Evolutionary conservation across 73 alveolate species (phyloP).

Genomic region (Paramecium tetraurelia): DNA sequence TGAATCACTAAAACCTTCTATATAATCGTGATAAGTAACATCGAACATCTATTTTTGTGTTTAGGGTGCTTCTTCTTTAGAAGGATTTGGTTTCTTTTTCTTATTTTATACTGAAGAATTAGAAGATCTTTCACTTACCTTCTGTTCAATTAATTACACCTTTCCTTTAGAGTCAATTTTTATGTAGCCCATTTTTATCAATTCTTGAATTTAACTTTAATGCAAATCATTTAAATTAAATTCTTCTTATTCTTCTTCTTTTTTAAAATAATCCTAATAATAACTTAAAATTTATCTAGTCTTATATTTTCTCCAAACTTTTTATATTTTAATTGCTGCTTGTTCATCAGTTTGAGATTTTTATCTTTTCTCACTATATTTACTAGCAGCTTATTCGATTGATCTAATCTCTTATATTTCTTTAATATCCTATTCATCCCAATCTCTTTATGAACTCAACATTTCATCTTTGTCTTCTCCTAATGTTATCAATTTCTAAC

Average conservation of each 20-base stretch:
- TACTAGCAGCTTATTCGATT: constrained; percentile 47
- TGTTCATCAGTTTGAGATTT: constrained; percentile 23
- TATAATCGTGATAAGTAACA: constrained; percentile 19
- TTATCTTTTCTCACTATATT: constrained; percentile 28
- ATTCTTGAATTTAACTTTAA: constrained; percentile 1
- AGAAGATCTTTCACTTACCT: neutral
- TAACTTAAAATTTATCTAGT: constrained; percentile 23
- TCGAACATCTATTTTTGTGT: neutral
- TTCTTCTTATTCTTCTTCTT: constrained; percentile 29
- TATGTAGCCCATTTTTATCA: constrained; percentile 30
- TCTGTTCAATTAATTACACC: neutral
- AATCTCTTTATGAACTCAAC: constrained; percentile 28
- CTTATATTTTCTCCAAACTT: constrained; percentile 42
- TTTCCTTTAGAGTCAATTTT: neutral
- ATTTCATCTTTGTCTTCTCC: constrained; percentile 31
- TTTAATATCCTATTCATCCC: constrained; percentile 42
- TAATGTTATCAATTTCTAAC: neutral
- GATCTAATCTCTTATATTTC: constrained; percentile 35
- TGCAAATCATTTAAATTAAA: neutral
- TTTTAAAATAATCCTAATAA: constrained; percentile 18
- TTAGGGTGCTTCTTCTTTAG: neutral
- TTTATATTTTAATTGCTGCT: constrained; percentile 37
- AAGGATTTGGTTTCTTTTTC: neutral
- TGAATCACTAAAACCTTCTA: constrained; percentile 42
- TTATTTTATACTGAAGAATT: neutral